These are phyloP conservation scores for Hondaea fermentalgiana DNA, from an alignment of 108 stramenopile genomes.

Conservation along the genomic window DNA sequence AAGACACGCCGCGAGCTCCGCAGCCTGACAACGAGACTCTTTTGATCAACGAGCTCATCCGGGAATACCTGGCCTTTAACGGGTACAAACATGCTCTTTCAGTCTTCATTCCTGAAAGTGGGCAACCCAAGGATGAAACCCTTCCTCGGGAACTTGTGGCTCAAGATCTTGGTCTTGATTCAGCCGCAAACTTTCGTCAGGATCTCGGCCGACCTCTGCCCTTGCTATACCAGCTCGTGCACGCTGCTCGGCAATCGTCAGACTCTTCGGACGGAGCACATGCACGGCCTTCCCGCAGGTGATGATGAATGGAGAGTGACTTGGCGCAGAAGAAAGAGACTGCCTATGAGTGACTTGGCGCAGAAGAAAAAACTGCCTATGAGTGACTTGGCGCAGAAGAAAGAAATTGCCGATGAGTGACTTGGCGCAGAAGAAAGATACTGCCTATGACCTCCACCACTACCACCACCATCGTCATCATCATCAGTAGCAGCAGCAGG, in stretches of 20 bases:
- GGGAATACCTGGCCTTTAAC: background rate
- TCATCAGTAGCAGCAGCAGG: too few species aligned
- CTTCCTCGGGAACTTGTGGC: background rate
- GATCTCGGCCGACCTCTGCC: background rate
- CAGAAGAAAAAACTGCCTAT: too few species aligned
- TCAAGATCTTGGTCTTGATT: background rate
- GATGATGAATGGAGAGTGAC: background rate
- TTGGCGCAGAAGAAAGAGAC: too few species aligned
- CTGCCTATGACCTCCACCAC: too few species aligned
- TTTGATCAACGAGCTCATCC: conserved; percentile 11
- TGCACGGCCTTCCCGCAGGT: too few species aligned
- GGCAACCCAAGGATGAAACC: background rate
- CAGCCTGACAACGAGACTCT: background rate
- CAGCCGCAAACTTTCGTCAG: background rate
- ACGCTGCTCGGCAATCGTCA: background rate
- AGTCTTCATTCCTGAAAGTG: background rate
- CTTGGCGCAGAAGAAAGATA: too few species aligned
- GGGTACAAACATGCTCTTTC: conserved; percentile 14
- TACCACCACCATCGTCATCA: too few species aligned
- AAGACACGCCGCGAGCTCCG: background rate
- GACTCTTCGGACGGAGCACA: background rate
- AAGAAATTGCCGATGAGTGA: too few species aligned
- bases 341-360: too few species aligned
- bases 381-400: background rate
- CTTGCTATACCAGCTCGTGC: background rate